Evolutionary conservation across 768 basidiomycete genomes (phyloP).

Genomic region (Mycena olivaceomarginata): DNA sequence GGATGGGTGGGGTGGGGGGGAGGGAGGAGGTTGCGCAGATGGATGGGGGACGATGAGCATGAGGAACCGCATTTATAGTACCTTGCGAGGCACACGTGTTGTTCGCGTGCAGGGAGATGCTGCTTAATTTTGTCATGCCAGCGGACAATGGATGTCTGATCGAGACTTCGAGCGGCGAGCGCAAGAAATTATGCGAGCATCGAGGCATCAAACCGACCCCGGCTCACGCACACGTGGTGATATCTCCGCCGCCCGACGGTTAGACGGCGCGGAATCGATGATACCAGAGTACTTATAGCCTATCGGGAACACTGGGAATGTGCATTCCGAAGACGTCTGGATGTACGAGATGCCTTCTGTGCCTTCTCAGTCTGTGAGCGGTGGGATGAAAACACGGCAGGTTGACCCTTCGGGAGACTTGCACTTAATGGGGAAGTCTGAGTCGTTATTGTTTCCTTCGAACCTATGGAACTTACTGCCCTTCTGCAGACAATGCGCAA

Average conservation of each 20-base stretch:
- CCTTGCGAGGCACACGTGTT: constrained; percentile 57
- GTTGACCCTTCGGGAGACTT: too few species aligned
- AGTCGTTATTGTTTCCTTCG: too few species aligned
- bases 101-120: constrained; percentile 49
- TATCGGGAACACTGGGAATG: too few species aligned
- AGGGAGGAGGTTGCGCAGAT: constrained; percentile 21
- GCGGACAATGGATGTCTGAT: constrained; percentile 18
- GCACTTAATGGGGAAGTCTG: too few species aligned
- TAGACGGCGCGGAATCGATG: too few species aligned
- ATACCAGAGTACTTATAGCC: too few species aligned
- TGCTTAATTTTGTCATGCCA: constrained; percentile 28
- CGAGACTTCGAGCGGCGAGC: neutral
- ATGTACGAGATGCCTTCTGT: too few species aligned
- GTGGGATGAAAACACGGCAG: too few species aligned
- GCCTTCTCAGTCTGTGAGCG: too few species aligned
- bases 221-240: constrained; percentile 12
- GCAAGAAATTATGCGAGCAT: constrained; percentile 38
- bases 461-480: too few species aligned
- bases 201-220: constrained; percentile 34
- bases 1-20: constrained; percentile 43
- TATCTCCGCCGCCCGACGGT: neutral
- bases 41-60: constrained; percentile 46
- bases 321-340: too few species aligned
- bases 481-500: too few species aligned
- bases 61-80: constrained; percentile 40